Evolutionary conservation across 768 basidiomycete species (phyloP).

Genomic region (Boletus rufocinnamomeus): DNA sequence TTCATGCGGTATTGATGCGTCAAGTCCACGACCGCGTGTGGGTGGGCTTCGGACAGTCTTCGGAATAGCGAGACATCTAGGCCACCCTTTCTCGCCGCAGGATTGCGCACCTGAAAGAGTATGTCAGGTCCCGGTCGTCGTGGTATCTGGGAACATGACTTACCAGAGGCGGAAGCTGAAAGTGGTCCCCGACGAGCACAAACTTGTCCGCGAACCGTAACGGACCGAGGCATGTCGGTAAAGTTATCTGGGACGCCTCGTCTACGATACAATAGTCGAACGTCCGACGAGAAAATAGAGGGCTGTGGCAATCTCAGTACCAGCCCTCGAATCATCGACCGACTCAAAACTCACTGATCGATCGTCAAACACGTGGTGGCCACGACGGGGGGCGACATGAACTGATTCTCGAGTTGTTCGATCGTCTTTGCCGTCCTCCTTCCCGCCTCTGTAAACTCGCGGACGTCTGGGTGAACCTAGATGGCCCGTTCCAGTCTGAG

Average conservation of each 20-base stretch:
- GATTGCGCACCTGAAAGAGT: conserved; percentile 71
- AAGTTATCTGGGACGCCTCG: conserved; percentile 95
- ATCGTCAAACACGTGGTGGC: conserved; percentile 94
- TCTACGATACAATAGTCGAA: conserved; percentile 99
- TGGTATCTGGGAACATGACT: conserved; percentile 16
- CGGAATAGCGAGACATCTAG: conserved; percentile 90
- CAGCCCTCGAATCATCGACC: neutral
- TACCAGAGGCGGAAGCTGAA: conserved; percentile 94
- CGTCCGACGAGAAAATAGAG: conserved; percentile 77
- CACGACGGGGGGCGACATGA: conserved; percentile 89
- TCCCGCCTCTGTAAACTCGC: conserved; percentile 65
- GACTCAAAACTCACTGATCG: conserved; percentile 71
- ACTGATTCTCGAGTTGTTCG: conserved; percentile 78
- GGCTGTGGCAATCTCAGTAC: conserved; percentile 45
- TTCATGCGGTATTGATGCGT: conserved; percentile 96
- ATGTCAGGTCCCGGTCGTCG: neutral
- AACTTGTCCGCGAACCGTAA: conserved; percentile 88
- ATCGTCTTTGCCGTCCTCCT: conserved; percentile 60
- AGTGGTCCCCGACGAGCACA: conserved; percentile 95
- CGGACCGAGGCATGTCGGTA: conserved; percentile 94
- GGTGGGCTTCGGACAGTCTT: conserved; percentile 84
- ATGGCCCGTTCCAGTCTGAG: conserved; percentile 4
- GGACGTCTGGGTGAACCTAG: conserved; percentile 83
- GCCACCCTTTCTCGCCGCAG: conserved; percentile 77
- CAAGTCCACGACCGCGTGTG: conserved; percentile 82